phyloP scores from a whole-genome alignment of 2,329 filamentous ascomycete genomes.

The Beauveria medogensis region DNA sequence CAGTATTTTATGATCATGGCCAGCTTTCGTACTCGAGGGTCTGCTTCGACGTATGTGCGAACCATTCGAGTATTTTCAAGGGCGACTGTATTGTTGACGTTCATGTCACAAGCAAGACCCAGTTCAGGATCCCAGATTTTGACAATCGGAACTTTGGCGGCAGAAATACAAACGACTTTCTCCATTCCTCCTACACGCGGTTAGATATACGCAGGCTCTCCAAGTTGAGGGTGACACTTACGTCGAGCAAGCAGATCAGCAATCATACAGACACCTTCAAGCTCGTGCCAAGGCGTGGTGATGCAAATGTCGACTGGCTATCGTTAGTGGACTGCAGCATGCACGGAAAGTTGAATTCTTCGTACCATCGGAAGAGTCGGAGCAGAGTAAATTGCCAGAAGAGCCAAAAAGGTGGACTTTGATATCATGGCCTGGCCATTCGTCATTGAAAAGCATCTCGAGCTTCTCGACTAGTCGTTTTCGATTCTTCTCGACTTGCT shows the following conservation, averaged over 20 bases:
- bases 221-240: constrained; percentile 40
- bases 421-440: constrained; percentile 89
- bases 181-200: constrained; percentile 78
- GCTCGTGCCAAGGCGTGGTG: constrained; percentile 77
- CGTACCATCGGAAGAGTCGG: constrained; percentile 87
- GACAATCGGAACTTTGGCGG: constrained; percentile 94
- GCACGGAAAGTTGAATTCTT: neutral
- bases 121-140: constrained; percentile 98
- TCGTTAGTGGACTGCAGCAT: constrained; percentile 22
- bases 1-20: constrained; percentile 98
- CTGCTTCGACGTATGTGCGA: constrained; percentile 89
- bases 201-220: constrained; percentile 23
- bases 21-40: constrained; percentile 80
- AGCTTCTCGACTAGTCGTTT: constrained; percentile 76
- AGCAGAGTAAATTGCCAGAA: constrained; percentile 89
- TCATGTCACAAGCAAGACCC: constrained; percentile 88
- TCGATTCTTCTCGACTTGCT: constrained; percentile 68
- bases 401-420: constrained; percentile 95
- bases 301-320: constrained; percentile 88
- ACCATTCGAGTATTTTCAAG: constrained; percentile 98
- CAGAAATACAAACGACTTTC: constrained; percentile 87
- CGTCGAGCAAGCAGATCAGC: constrained; percentile 77
- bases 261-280: constrained; percentile 86
- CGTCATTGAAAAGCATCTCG: constrained; percentile 76
- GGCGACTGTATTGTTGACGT: constrained; percentile 93